A percentile compares a stretch with the other conserved stretches of the same genome.
phyloP scores from a whole-genome alignment of 2,329 filamentous ascomycete species.

The Neophaeococcomyces mojaviensis region DNA sequence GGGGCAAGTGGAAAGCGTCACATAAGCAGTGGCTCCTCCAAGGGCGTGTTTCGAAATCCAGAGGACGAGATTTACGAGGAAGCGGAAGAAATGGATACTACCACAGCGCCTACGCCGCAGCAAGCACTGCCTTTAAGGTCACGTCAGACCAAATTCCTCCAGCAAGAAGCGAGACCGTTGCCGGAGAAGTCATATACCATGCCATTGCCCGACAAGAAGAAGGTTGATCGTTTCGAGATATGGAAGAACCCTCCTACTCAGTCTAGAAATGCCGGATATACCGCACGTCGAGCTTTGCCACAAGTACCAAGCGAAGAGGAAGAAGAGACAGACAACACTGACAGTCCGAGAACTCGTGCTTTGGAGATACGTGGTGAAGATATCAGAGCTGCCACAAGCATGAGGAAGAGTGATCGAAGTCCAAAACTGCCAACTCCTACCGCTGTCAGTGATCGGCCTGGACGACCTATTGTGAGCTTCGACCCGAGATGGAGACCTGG shows the following conservation, averaged over 20 bases:
- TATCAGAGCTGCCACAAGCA: conserved; percentile 82
- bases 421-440: conserved; percentile 79
- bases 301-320: conserved; percentile 21
- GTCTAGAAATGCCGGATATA: conserved; percentile 74
- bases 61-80: conserved; percentile 75
- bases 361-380: conserved; percentile 80
- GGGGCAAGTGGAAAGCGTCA: conserved; percentile 24
- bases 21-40: conserved; percentile 34
- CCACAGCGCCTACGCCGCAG: background rate
- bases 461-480: conserved; percentile 96
- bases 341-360: conserved; percentile 58
- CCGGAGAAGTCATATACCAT: conserved; percentile 31
- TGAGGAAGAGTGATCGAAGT: conserved; percentile 79
- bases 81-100: conserved; percentile 47
- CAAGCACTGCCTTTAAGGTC: conserved; percentile 44
- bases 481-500: conserved; percentile 63
- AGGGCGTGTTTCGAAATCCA: conserved; percentile 51
- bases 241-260: conserved; percentile 77
- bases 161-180: conserved; percentile 36
- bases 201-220: conserved; percentile 33
- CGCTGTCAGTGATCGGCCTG: conserved; percentile 81
- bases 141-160: conserved; percentile 58
- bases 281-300: conserved; percentile 50
- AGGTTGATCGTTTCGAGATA: conserved; percentile 60
- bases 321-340: conserved; percentile 33